These are phyloP conservation scores for Rhinocladiella mackenziei DNA, from an alignment of 2,329 filamentous ascomycete species.

Conservation along the genomic window DNA sequence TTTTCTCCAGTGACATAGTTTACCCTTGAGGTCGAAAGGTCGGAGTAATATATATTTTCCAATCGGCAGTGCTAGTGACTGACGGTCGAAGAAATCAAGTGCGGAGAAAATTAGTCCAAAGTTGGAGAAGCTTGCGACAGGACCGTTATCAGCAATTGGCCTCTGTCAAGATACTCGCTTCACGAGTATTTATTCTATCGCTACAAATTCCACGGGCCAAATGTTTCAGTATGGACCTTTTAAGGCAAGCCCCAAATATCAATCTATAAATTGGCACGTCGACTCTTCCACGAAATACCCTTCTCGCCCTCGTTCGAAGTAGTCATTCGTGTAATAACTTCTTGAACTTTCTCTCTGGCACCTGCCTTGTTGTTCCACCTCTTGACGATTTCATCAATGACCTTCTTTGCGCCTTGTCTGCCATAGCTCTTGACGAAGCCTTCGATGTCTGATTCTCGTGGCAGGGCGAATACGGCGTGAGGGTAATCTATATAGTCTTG, in stretches of 20 bases:
- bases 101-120: conserved; percentile 10
- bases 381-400: conserved; percentile 60
- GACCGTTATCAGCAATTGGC: too few species aligned
- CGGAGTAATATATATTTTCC: too few species aligned
- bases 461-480: conserved; percentile 64
- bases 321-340: conserved; percentile 65
- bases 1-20: conserved; percentile 12
- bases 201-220: neutral
- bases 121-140: conserved; percentile 4
- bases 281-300: conserved; percentile 30
- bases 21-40: too few species aligned
- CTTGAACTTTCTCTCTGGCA: conserved; percentile 62
- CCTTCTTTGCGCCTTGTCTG: conserved; percentile 51
- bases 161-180: too few species aligned
- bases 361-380: conserved; percentile 63
- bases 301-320: conserved; percentile 38
- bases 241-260: neutral
- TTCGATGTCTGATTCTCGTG: conserved; percentile 59
- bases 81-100: conserved; percentile 1
- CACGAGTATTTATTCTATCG: neutral
- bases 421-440: conserved; percentile 41
- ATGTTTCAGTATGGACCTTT: neutral
- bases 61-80: neutral
- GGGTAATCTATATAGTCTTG: conserved; percentile 71
- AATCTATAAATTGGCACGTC: conserved; percentile 16